Base-by-base conservation (phyloP, 2,329 filamentous ascomycete species). In the Trichoderma oligosporum region DNA sequence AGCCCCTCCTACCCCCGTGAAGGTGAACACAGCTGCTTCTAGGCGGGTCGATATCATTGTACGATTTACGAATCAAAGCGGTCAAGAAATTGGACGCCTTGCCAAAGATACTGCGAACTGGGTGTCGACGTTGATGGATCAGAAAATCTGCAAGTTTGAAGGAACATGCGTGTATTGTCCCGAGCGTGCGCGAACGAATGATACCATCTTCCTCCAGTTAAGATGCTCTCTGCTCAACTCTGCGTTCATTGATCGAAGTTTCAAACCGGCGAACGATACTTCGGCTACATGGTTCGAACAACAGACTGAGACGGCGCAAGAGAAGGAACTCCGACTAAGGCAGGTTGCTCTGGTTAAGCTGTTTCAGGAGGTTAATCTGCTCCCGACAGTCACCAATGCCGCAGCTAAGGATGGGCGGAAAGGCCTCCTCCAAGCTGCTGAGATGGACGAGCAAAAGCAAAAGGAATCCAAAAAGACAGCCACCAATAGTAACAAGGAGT, bases 171-270 rank as follows among this genome's bases (percentile, higher is more conserved):
- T 99, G 1, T 97, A 89, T 70, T 89, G 89, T 0, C 92, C 92
- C 0, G 93, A 97, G 56, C 79, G 83, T 45, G 73, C 97, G 46
- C 82, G 89, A 48, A 94, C 92, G 7, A 96, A 96, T 66, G 94
- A 99, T 66, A 97, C 91, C 0, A 81, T 99, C n/a, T 96, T 93
- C 65, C 72, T 99, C 6, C 94, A 99, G 70, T 73, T 99, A 42
- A 82, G 82, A 54, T 94, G 88, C 67, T 96, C 81, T 56, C 71
- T 99, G 36, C 77, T 94, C 14, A 82, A 78, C 58, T 82, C 82
- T 16, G 88, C 91, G 0, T 97, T 99, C 65, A 81, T 86, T 48
- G 79, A 77, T 41, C 78, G 68, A 25, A 63, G 64, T 5, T 85
- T 91, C 51, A 76, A 83, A 41, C 79, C 83, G 44, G 78, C 84